phyloP scores from a whole-genome alignment of 495 filamentous ascomycete genomes.

The Neurospora sp. region DNA sequence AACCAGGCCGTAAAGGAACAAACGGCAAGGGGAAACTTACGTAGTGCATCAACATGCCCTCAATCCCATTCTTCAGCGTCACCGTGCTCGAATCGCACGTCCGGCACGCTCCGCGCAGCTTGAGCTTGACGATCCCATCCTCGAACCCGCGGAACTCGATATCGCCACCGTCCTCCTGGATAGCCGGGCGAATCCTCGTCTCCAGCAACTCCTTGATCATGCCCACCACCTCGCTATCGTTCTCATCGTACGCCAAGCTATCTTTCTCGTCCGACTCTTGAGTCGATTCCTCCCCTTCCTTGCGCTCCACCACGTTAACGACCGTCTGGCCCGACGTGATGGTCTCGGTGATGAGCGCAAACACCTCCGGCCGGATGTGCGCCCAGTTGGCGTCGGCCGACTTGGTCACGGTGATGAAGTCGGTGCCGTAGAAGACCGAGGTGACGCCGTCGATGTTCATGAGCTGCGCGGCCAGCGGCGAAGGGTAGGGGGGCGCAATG shows the following conservation, averaged over 20 bases:
- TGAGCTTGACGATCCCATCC: conserved; percentile 73
- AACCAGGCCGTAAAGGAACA: background rate
- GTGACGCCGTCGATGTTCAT: conserved; percentile 87
- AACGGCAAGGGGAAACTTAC: conserved; percentile 22
- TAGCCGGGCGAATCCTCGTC: conserved; percentile 85
- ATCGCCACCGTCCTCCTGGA: conserved; percentile 95
- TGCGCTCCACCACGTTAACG: conserved; percentile 60
- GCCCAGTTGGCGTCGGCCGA: conserved; percentile 79
- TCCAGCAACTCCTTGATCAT: conserved; percentile 99
- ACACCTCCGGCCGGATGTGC: conserved; percentile 89
- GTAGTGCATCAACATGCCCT: conserved; percentile 85
- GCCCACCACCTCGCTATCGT: conserved; percentile 83
- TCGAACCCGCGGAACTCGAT: conserved; percentile 89
- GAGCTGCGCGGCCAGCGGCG: conserved; percentile 81
- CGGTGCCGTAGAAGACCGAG: conserved; percentile 85
- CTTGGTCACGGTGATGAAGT: conserved; percentile 97
- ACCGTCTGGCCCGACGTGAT: conserved; percentile 74
- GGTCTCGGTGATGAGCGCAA: conserved; percentile 84
- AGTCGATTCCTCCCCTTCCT: conserved; percentile 21
- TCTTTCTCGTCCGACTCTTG: conserved; percentile 44
- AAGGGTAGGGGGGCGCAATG: conserved; percentile 78
- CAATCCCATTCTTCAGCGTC: conserved; percentile 92
- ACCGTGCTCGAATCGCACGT: conserved; percentile 95
- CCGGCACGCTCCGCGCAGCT: conserved; percentile 83
- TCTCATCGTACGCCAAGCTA: conserved; percentile 66